A percentile compares a stretch with the other conserved stretches of the same genome.
phyloP scores from a whole-genome alignment of 2,329 filamentous ascomycete genomes.

The Cladophialophora bantiana region DNA sequence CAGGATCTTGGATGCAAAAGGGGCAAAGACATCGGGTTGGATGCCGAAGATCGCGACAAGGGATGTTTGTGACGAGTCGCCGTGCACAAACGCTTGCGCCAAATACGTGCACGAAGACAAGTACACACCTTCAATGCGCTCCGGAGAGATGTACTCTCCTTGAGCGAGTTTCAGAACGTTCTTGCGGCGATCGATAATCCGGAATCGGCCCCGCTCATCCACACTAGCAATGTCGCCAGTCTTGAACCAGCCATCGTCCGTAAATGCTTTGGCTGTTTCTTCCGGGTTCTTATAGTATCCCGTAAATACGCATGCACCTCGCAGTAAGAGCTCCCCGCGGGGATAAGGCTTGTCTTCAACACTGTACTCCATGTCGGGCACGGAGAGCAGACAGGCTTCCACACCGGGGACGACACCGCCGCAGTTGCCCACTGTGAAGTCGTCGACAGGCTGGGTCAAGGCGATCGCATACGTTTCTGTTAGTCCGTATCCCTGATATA shows the following conservation, averaged over 20 bases:
- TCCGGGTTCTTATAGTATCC: conserved; percentile 91
- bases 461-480: conserved; percentile 89
- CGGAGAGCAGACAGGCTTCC: conserved; percentile 83
- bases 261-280: conserved; percentile 82
- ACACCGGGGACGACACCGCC: conserved; percentile 71
- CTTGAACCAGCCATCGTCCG: conserved; percentile 93
- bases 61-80: conserved; percentile 80
- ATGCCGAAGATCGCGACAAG: conserved; percentile 89
- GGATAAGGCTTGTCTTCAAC: conserved; percentile 87
- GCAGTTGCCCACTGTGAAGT: conserved; percentile 81
- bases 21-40: conserved; percentile 81
- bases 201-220: conserved; percentile 84
- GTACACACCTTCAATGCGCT: conserved; percentile 95
- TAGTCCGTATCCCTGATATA: conserved; percentile 89
- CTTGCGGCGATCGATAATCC: conserved; percentile 96
- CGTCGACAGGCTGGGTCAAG: conserved; percentile 71
- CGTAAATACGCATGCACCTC: conserved; percentile 79
- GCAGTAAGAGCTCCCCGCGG: conserved; percentile 85
- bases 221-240: conserved; percentile 90
- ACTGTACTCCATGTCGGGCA: conserved; percentile 93
- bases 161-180: conserved; percentile 98
- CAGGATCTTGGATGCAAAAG: conserved; percentile 78
- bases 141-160: conserved; percentile 96
- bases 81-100: conserved; percentile 85
- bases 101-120: conserved; percentile 80